Percentiles rank a stretch among this genome's conserved stretches.
Evolutionary conservation across 257 asterid genomes (phyloP).

Genomic region (Anisodus tanguticus): DNA sequence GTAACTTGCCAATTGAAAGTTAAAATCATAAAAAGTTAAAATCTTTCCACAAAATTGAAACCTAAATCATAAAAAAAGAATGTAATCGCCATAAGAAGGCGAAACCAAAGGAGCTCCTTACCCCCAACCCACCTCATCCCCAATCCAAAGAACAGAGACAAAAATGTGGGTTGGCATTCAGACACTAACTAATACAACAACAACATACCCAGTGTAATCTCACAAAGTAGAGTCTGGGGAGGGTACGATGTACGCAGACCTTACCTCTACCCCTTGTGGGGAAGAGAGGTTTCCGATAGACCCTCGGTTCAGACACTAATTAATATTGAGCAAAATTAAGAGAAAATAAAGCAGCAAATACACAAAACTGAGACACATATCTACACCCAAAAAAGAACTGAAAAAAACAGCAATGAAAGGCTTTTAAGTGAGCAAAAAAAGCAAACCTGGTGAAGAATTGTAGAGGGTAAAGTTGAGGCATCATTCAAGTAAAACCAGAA

Average conservation of each 20-base stretch:
- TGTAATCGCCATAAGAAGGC: background rate
- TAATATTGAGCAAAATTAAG: background rate
- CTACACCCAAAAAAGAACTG: background rate
- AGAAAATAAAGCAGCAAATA: background rate
- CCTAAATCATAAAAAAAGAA: background rate
- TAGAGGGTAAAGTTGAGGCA: slow-evolving; percentile 54
- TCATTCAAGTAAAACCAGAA: slow-evolving; percentile 78
- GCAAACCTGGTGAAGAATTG: slow-evolving; percentile 78
- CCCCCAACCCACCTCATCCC: background rate
- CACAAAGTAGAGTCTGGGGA: too few relatives aligned
- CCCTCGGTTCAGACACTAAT: too few relatives aligned
- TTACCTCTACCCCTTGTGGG: too few relatives aligned
- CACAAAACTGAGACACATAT: background rate
- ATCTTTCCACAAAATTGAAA: background rate
- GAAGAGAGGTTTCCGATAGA: too few relatives aligned
- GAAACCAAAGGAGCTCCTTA: background rate
- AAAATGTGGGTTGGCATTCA: slow-evolving; percentile 1
- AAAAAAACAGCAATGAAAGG: background rate
- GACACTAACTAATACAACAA: too few relatives aligned
- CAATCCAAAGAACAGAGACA: background rate
- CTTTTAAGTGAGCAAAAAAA: slow-evolving; percentile 27
- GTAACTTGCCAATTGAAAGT: background rate
- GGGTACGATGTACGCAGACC: too few relatives aligned
- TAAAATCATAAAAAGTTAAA: background rate
- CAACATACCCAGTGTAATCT: too few relatives aligned